These are phyloP conservation scores for Phytophthora cryptogea DNA, from an alignment of 352 stramenopile genomes.

Conservation along the genomic window DNA sequence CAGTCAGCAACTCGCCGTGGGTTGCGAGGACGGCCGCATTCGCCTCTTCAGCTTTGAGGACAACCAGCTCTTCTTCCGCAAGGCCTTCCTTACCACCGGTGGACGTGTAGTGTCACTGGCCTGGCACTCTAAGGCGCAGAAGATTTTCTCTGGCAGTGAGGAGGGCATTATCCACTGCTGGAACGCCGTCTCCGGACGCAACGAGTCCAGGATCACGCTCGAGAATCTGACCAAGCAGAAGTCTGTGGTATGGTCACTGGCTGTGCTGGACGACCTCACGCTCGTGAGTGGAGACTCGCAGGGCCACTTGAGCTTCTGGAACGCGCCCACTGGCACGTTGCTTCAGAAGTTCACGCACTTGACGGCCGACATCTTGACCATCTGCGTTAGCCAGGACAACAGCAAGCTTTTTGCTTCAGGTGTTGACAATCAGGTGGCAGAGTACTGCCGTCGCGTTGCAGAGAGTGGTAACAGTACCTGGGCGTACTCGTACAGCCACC, in stretches of 20 bases:
- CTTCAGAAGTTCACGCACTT: conserved; percentile 92
- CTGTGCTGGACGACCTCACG: conserved; percentile 90
- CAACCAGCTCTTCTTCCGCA: conserved; percentile 82
- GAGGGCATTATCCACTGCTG: conserved; percentile 90
- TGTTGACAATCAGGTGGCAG: conserved; percentile 93
- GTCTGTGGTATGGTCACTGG: conserved; percentile 89
- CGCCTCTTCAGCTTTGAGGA: conserved; percentile 84
- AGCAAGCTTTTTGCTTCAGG: conserved; percentile 92
- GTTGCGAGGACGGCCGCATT: conserved; percentile 91
- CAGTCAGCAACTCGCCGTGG: conserved; percentile 72
- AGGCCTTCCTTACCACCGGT: conserved; percentile 78
- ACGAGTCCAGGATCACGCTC: conserved; percentile 84
- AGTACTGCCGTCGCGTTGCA: conserved; percentile 62
- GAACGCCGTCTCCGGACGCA: conserved; percentile 76
- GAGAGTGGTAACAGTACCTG: conserved; percentile 53
- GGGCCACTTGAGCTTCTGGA: conserved; percentile 94
- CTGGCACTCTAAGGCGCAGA: conserved; percentile 72
- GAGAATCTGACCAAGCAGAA: conserved; percentile 80
- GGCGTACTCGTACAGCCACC: conserved; percentile 88
- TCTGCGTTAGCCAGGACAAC: conserved; percentile 86
- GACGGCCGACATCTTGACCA: conserved; percentile 90
- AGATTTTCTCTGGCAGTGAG: conserved; percentile 87
- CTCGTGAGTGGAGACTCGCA: conserved; percentile 93
- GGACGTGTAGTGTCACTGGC: conserved; percentile 83
- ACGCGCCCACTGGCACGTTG: conserved; percentile 90